phyloP scores from a whole-genome alignment of 495 filamentous ascomycete genomes.

The Hyphodiscus hymeniophilus region DNA sequence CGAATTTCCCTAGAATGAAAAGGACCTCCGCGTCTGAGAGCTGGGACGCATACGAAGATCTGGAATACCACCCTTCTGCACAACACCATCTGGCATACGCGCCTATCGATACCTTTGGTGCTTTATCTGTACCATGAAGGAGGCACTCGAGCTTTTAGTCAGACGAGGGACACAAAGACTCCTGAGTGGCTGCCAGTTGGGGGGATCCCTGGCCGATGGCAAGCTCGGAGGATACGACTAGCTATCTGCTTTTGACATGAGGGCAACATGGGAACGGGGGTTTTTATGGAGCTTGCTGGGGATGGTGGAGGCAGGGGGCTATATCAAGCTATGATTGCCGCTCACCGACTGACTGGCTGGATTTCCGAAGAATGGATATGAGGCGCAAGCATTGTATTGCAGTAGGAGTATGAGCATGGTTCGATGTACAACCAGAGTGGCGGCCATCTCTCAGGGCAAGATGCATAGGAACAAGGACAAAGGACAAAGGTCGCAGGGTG shows the following conservation, averaged over 20 bases:
- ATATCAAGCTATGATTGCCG: no score
- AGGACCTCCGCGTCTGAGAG: background rate
- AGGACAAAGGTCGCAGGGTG: no score
- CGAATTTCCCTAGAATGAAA: background rate
- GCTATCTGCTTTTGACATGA: constrained; percentile 7
- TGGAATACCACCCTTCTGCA: background rate
- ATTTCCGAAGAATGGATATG: no score
- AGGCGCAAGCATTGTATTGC: no score
- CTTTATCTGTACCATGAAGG: constrained; percentile 5
- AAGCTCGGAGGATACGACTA: constrained; percentile 15
- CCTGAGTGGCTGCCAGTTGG: constrained; percentile 9
- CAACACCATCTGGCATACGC: background rate
- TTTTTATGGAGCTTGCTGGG: no score
- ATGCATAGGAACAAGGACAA: background rate
- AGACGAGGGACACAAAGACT: constrained; percentile 3
- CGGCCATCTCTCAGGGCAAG: no score
- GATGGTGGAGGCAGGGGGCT: no score
- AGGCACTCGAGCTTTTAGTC: background rate
- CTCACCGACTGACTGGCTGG: no score
- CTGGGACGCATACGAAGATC: background rate
- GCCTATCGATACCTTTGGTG: background rate
- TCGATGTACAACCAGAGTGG: constrained; percentile 2
- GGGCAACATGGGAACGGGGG: background rate
- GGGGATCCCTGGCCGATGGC: constrained; percentile 10
- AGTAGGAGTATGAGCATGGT: no score